Conservation (phyloP, 495 filamentous ascomycete genomes). For the Aspergillus incahuasiensis region DNA sequence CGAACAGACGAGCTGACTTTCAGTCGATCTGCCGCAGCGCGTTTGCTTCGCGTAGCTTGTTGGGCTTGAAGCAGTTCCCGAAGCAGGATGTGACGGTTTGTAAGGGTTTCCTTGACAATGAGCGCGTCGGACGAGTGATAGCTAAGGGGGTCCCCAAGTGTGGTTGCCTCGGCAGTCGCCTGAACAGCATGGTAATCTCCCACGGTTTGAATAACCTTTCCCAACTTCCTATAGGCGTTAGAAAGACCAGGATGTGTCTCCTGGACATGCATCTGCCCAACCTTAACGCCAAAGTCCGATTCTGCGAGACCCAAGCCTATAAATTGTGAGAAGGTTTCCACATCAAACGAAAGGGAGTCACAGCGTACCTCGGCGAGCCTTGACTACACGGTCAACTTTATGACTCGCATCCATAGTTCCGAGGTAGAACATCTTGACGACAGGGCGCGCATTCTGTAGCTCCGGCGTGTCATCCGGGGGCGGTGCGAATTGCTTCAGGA, state of each 20-base stretch:
- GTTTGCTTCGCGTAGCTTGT: slow-evolving; percentile 69
- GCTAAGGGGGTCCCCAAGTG: slow-evolving; percentile 85
- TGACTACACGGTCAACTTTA: slow-evolving; percentile 92
- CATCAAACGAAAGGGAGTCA: background rate
- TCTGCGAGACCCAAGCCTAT: slow-evolving; percentile 87
- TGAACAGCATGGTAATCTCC: slow-evolving; percentile 98
- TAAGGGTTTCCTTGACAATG: slow-evolving; percentile 98
- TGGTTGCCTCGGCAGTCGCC: slow-evolving; percentile 93
- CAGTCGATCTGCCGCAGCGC: slow-evolving; percentile 79
- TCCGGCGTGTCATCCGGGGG: slow-evolving; percentile 97
- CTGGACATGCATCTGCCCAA: slow-evolving; percentile 77
- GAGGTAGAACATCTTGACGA: slow-evolving; percentile 94
- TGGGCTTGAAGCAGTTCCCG: slow-evolving; percentile 89
- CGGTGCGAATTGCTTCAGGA: slow-evolving; percentile 97
- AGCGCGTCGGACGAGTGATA: slow-evolving; percentile 96
- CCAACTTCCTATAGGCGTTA: slow-evolving; percentile 90
- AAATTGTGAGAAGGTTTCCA: background rate
- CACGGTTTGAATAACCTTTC: slow-evolving; percentile 83
- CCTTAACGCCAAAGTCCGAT: slow-evolving; percentile 86
- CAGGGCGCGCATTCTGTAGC: slow-evolving; percentile 78
- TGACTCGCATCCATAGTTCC: slow-evolving; percentile 93
- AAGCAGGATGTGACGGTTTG: slow-evolving; percentile 96
- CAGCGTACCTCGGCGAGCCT: slow-evolving; percentile 75
- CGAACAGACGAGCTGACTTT: slow-evolving; percentile 78
- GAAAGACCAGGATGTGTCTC: slow-evolving; percentile 84